Evolutionary conservation across 768 basidiomycete species (phyloP).

Genomic region (Tremella yokohamensis): DNA sequence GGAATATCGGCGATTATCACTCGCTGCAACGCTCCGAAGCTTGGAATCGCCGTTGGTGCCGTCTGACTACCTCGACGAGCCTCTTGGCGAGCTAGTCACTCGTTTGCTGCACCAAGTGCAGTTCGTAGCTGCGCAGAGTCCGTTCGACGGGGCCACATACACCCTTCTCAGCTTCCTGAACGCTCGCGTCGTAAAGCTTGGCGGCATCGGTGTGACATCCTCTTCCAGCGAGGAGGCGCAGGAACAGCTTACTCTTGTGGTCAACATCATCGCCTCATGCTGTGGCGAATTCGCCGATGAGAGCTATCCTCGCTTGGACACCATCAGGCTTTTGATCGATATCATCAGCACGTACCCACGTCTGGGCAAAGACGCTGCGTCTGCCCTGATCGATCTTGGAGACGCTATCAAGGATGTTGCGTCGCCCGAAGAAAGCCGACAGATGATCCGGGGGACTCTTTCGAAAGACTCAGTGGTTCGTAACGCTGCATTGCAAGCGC

Average conservation of each 20-base stretch:
- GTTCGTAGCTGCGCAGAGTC: slow-evolving; percentile 71
- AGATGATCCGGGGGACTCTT: slow-evolving; percentile 70
- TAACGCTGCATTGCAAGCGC: slow-evolving; percentile 80
- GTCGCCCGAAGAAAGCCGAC: slow-evolving; percentile 61
- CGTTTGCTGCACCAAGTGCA: slow-evolving; percentile 82
- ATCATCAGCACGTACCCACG: slow-evolving; percentile 73
- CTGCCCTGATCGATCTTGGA: slow-evolving; percentile 73
- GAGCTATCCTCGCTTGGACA: slow-evolving; percentile 69
- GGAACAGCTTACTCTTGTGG: slow-evolving; percentile 72
- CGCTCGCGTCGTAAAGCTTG: slow-evolving; percentile 62
- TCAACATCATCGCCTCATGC: slow-evolving; percentile 47
- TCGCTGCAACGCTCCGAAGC: slow-evolving; percentile 76
- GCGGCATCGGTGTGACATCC: slow-evolving; percentile 62
- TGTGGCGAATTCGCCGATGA: slow-evolving; percentile 66
- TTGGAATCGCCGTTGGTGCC: slow-evolving; percentile 66
- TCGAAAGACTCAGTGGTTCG: slow-evolving; percentile 83
- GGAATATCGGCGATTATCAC: slow-evolving; percentile 66
- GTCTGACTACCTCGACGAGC: slow-evolving; percentile 68
- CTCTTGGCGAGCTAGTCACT: slow-evolving; percentile 66
- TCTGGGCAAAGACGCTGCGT: slow-evolving; percentile 76
- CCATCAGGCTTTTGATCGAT: slow-evolving; percentile 67
- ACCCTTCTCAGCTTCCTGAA: slow-evolving; percentile 75
- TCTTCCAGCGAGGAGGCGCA: slow-evolving; percentile 68
- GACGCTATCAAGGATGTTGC: slow-evolving; percentile 70
- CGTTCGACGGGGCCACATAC: slow-evolving; percentile 82